Conservation (phyloP, 2,329 filamentous ascomycete species). For the Hypoxylon sp. region DNA sequence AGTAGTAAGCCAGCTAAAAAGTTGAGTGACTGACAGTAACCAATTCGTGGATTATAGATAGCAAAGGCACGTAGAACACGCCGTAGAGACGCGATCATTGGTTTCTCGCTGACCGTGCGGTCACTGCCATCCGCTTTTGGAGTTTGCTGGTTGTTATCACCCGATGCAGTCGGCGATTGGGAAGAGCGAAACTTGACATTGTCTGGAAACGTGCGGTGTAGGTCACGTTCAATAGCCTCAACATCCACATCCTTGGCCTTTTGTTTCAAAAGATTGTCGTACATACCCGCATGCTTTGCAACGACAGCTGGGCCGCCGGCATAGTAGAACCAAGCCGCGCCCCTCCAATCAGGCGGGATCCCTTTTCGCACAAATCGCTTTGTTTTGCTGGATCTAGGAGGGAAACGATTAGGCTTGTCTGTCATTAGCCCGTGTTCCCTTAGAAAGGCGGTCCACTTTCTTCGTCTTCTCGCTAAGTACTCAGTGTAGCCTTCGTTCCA, state of each 20-base stretch:
- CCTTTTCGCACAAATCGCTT: slow-evolving; percentile 94
- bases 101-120: slow-evolving; percentile 71
- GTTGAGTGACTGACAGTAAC: slow-evolving; percentile 96
- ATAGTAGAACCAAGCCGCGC: slow-evolving; percentile 98
- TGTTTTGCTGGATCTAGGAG: slow-evolving; percentile 83
- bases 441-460: slow-evolving; percentile 87
- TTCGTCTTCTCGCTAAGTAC: slow-evolving; percentile 80
- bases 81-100: slow-evolving; percentile 84
- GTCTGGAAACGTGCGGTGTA: slow-evolving; percentile 95
- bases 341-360: slow-evolving; percentile 92
- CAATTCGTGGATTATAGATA: slow-evolving; percentile 90
- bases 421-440: slow-evolving; percentile 82
- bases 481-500: slow-evolving; percentile 84
- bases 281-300: slow-evolving; percentile 81
- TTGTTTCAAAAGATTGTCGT: slow-evolving; percentile 77
- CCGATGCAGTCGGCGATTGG: slow-evolving; percentile 54
- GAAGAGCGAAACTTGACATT: slow-evolving; percentile 88
- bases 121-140: slow-evolving; percentile 51
- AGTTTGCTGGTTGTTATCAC: slow-evolving; percentile 58
- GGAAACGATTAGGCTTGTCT: slow-evolving; percentile 81
- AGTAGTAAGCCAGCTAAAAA: slow-evolving; percentile 92
- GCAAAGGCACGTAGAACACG: slow-evolving; percentile 91
- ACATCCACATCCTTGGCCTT: slow-evolving; percentile 79
- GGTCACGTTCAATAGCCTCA: slow-evolving; percentile 92
- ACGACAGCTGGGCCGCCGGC: slow-evolving; percentile 87